Conservation (phyloP, 192 early-diverging fungal species). For the Gryganskiella cystojenkinii region DNA sequence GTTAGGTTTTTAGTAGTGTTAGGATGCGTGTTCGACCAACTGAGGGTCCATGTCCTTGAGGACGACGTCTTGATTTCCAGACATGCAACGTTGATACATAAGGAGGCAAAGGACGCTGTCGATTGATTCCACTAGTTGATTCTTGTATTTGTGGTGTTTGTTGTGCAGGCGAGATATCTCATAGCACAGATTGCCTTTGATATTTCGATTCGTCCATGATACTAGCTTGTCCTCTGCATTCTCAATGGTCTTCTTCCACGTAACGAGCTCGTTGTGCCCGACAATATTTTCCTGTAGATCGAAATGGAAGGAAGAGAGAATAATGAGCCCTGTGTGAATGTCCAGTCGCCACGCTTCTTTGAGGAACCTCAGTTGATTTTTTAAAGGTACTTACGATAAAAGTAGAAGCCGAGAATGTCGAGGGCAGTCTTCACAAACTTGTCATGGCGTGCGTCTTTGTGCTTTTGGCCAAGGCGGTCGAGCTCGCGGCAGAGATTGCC, state of each 20-base stretch:
- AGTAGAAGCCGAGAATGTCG: no score
- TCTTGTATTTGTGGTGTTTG: slow-evolving; percentile 30
- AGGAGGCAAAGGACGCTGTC: slow-evolving; percentile 30
- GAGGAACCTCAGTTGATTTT: no score
- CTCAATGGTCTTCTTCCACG: slow-evolving; percentile 23
- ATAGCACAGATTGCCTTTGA: slow-evolving; percentile 34
- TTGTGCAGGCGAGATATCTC: slow-evolving; percentile 10
- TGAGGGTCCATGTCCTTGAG: slow-evolving; percentile 26
- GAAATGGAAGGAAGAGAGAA: slow-evolving; percentile 7
- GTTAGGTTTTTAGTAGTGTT: no score
- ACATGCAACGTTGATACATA: slow-evolving; percentile 34
- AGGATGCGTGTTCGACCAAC: slow-evolving; percentile 27
- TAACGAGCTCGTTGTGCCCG: not conserved
- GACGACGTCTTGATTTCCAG: slow-evolving; percentile 25
- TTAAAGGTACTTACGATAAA: slow-evolving; percentile 13
- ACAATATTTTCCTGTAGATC: slow-evolving; percentile 15
- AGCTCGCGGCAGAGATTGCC: slow-evolving; percentile 15
- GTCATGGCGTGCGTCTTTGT: not conserved
- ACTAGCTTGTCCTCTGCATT: slow-evolving; percentile 24
- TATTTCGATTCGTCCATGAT: slow-evolving; percentile 12
- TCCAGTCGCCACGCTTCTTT: no score
- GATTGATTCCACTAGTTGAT: slow-evolving; percentile 23
- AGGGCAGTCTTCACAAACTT: slow-evolving; percentile 1
- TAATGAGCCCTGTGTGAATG: no score
- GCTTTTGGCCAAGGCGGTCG: not conserved